phyloP scores from a whole-genome alignment of 1,139 yeast genomes.

The Pichia sp. region DNA sequence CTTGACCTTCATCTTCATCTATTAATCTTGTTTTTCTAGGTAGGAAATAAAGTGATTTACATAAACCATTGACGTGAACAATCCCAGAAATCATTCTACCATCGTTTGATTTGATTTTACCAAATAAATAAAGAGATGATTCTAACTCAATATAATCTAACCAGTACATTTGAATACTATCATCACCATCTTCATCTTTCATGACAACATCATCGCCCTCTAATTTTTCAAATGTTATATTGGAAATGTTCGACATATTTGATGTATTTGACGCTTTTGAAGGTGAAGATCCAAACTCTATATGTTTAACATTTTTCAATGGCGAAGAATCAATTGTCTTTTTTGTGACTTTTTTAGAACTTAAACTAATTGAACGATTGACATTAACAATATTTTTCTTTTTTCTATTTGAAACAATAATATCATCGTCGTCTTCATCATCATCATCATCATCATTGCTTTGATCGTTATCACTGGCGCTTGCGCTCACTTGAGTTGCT shows the following conservation, averaged over 20 bases:
- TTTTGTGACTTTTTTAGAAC: conserved; percentile 19
- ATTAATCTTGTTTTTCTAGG: conserved; percentile 47
- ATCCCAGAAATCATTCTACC: conserved; percentile 65
- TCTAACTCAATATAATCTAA: conserved; percentile 80
- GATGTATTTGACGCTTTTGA: conserved; percentile 18
- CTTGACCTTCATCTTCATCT: conserved; percentile 34
- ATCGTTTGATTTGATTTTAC: conserved; percentile 61
- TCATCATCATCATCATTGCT: conserved; percentile 23
- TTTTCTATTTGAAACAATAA: conserved; percentile 43
- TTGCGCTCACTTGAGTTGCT: background rate
- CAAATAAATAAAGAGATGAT: conserved; percentile 67
- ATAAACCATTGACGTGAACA: conserved; percentile 65
- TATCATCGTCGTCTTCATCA: conserved; percentile 29
- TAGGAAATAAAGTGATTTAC: conserved; percentile 68
- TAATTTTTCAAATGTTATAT: conserved; percentile 34
- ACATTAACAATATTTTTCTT: conserved; percentile 37
- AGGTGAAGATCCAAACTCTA: conserved; percentile 23
- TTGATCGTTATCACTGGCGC: conserved; percentile 2
- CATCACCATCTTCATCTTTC: conserved; percentile 34
- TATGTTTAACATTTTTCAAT: conserved; percentile 13
- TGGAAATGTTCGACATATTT: conserved; percentile 21
- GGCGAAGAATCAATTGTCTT: conserved; percentile 25
- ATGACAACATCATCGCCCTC: conserved; percentile 39
- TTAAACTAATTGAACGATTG: conserved; percentile 27
- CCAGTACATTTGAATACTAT: conserved; percentile 70